Conservation (phyloP, 1,139 yeast genomes). For the Arxiozyma heterogenica region DNA sequence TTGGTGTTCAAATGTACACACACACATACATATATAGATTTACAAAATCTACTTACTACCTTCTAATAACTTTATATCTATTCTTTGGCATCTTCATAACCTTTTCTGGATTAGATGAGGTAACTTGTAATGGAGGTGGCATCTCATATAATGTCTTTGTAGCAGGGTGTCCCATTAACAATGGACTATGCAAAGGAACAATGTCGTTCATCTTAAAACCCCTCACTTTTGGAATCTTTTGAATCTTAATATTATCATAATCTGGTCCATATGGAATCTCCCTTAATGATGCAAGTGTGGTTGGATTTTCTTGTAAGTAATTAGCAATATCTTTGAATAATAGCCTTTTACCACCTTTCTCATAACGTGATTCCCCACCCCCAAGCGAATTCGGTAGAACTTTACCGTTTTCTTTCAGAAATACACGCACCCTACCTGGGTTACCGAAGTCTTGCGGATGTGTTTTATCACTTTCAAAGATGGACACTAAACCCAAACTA, state of each 20-base stretch:
- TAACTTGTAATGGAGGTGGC: conserved; percentile 26
- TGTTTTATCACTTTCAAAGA: conserved; percentile 69
- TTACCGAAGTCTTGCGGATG: conserved; percentile 98
- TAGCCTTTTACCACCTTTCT: conserved; percentile 52
- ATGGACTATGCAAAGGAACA: conserved; percentile 75
- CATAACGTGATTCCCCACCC: conserved; percentile 25
- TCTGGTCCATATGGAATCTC: conserved; percentile 46
- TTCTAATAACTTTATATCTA: conserved; percentile 34
- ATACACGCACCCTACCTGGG: conserved; percentile 84
- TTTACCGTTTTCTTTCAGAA: conserved; percentile 45
- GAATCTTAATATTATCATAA: conserved; percentile 43
- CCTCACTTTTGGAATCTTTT: conserved; percentile 63
- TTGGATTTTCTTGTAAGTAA: conserved; percentile 59
- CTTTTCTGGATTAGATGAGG: conserved; percentile 31
- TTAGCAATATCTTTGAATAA: conserved; percentile 53
- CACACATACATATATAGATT: neutral
- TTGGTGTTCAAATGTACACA: too few relatives aligned
- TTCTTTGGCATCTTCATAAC: conserved; percentile 37
- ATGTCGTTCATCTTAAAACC: conserved; percentile 81
- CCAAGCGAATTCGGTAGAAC: conserved; percentile 19
- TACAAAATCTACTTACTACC: conserved; percentile 13
- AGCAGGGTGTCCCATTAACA: conserved; percentile 77
- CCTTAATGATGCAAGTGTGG: conserved; percentile 55
- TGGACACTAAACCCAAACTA: conserved; percentile 31
- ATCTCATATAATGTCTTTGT: conserved; percentile 64